phyloP scores from a whole-genome alignment of 192 early-diverging fungal genomes.

The Entophlyctis helioformis region DNA sequence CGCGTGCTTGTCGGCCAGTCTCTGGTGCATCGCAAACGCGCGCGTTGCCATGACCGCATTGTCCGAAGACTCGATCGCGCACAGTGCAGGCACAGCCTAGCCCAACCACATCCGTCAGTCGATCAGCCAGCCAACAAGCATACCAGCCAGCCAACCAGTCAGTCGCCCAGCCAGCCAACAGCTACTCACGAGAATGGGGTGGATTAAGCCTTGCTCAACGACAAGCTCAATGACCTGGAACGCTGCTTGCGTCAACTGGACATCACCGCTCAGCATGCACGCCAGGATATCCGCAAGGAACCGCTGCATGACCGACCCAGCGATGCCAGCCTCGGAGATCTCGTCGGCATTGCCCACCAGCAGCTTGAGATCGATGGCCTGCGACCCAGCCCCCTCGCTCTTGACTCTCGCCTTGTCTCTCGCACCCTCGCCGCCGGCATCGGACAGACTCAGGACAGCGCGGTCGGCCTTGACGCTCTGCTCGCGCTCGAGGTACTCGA shows the following conservation, averaged over 20 bases:
- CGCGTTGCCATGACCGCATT: conserved; percentile 53
- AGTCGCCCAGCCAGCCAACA: not conserved
- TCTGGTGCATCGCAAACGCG: conserved; percentile 58
- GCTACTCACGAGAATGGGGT: conserved; percentile 58
- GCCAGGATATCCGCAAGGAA: conserved; percentile 66
- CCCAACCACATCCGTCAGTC: conserved; percentile 37
- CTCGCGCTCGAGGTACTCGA: too few relatives aligned
- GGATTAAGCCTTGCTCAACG: conserved; percentile 80
- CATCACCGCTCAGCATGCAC: conserved; percentile 50
- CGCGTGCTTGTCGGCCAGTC: conserved; percentile 72
- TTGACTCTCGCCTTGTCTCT: too few relatives aligned
- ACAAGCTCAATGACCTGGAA: conserved; percentile 76
- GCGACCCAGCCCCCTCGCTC: too few relatives aligned
- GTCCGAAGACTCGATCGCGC: conserved; percentile 69
- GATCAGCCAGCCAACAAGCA: not conserved
- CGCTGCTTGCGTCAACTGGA: conserved; percentile 49
- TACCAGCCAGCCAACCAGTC: not conserved
- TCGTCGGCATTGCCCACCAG: conserved; percentile 73
- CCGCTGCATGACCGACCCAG: conserved; percentile 77
- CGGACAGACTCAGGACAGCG: too few relatives aligned
- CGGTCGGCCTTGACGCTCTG: too few relatives aligned
- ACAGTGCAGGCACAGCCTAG: conserved; percentile 78
- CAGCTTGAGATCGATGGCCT: conserved; percentile 65
- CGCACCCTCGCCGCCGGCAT: too few relatives aligned
- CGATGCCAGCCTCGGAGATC: conserved; percentile 80